These are phyloP conservation scores for Solanum neorickii DNA, from an alignment of 257 asterid genomes.

Conservation along the genomic window DNA sequence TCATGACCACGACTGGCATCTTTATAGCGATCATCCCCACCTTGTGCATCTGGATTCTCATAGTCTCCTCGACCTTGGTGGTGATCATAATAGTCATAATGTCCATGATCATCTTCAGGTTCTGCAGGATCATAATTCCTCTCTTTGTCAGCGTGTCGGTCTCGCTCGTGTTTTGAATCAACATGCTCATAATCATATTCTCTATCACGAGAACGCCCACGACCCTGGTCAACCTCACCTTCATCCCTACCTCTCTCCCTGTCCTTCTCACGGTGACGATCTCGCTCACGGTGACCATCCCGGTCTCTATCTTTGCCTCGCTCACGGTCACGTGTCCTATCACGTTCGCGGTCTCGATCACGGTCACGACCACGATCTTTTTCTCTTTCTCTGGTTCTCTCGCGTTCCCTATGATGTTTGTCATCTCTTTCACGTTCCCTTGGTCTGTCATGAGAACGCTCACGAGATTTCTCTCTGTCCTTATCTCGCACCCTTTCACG, in stretches of 20 bases:
- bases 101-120: slow-evolving; percentile 42
- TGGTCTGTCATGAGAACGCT: slow-evolving; percentile 66
- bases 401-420: slow-evolving; percentile 84
- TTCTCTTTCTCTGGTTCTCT: slow-evolving; percentile 56
- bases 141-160: slow-evolving; percentile 29
- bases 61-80: slow-evolving; percentile 32
- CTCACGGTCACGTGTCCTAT: slow-evolving; percentile 46
- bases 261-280: slow-evolving; percentile 42
- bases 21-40: slow-evolving; percentile 47
- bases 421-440: slow-evolving; percentile 89
- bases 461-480: slow-evolving; percentile 66
- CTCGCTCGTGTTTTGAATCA: slow-evolving; percentile 29
- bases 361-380: slow-evolving; percentile 52
- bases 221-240: slow-evolving; percentile 32
- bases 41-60: slow-evolving; percentile 34
- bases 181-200: slow-evolving; percentile 30
- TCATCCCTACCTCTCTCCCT: slow-evolving; percentile 41
- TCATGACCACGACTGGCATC: slow-evolving; percentile 44
- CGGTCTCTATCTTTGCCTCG: slow-evolving; percentile 29
- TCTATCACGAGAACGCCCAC: slow-evolving; percentile 41
- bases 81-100: slow-evolving; percentile 47
- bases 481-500: slow-evolving; percentile 65
- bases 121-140: slow-evolving; percentile 25
- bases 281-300: slow-evolving; percentile 27
- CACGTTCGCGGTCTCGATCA: slow-evolving; percentile 32